Base-by-base conservation (phyloP, 352 stramenopile species). In the Phytopythium cucurbitacearum region DNA sequence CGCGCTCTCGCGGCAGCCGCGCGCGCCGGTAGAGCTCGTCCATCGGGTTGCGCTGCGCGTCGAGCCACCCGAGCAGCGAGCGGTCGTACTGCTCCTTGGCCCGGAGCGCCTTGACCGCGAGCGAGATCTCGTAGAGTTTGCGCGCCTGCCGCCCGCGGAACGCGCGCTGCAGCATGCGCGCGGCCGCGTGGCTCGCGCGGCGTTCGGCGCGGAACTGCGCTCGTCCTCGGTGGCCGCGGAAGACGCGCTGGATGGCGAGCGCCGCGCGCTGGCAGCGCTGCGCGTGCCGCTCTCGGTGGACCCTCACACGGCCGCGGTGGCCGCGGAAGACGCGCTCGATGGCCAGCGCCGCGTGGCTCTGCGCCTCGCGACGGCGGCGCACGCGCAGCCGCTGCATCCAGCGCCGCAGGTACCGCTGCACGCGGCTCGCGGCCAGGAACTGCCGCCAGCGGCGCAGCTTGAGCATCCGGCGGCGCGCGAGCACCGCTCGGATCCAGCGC, bases 41-140 rank as follows among this genome's bases (percentile, higher is more conserved):
- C 69, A 87, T 86, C 28, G 78, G 78, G 48, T 85, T 85, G 12
- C 75, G 75, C 65, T 62, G 67, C 12, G 71, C 60, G 36, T 87
- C 71, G 4, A 87, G 39, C 62, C 65, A 72, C 3, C 73, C 73
- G 5, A 80, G 41, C 0, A 86, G 51, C 9, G 78, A 84, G 41
- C 65, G 62, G 33, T 87, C 73, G 47, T 86, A 69, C 44, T 76
- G 69, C 34, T 84, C 75, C 15, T 82, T 83, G 0, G 75, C 73
- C 40, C 76, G 81, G 15, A 89, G 65, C 8, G 78, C 73, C 5
- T 61, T 58, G 2, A 70, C 57, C 8, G 78, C 75, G 56, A 71
- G 75, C 38, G 54, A 71, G 59, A 89, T 85, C 64, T 84, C 78
- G 51, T 61, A 82, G 16, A 89, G 40, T 35, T 71, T 78, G 13